Evolutionary conservation across 768 basidiomycete genomes (phyloP).

Genomic region (Psilocybe sp.): DNA sequence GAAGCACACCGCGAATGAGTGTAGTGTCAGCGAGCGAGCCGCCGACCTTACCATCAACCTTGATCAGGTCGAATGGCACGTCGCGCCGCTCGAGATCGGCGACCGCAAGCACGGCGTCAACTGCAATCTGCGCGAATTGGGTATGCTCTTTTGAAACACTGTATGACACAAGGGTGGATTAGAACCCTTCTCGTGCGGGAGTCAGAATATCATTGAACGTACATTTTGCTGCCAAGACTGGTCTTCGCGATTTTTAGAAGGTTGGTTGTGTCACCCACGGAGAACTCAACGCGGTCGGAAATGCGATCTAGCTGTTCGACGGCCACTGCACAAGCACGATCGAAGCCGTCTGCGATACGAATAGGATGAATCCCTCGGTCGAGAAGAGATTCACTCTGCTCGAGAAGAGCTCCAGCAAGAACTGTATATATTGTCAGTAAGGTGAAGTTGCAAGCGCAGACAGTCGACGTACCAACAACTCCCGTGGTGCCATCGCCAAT

Average conservation of each 20-base stretch:
- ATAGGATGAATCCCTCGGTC: constrained; percentile 99
- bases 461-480: constrained; percentile 65
- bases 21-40: constrained; percentile 94
- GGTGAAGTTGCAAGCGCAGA: not conserved
- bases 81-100: constrained; percentile 94
- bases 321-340: constrained; percentile 88
- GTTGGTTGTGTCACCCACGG: constrained; percentile 77
- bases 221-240: constrained; percentile 98
- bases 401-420: constrained; percentile 94
- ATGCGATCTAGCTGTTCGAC: constrained; percentile 88
- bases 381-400: constrained; percentile 93
- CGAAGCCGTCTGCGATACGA: constrained; percentile 98
- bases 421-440: constrained; percentile 43
- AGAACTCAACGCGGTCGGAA: constrained; percentile 87
- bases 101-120: constrained; percentile 93
- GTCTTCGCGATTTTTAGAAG: constrained; percentile 95
- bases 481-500: constrained; percentile 99
- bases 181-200: not conserved
- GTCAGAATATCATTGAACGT: constrained; percentile 19
- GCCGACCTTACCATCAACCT: constrained; percentile 98
- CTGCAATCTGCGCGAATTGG: constrained; percentile 96
- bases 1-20: constrained; percentile 94
- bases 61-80: constrained; percentile 97
- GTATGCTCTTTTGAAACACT: constrained; percentile 96
- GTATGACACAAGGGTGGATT: not conserved